A percentile compares a stretch with the other conserved stretches of the same genome.
These are phyloP conservation scores for Pugionium dolabratum DNA, from an alignment of 345 rosid species.

Conservation along the genomic window DNA sequence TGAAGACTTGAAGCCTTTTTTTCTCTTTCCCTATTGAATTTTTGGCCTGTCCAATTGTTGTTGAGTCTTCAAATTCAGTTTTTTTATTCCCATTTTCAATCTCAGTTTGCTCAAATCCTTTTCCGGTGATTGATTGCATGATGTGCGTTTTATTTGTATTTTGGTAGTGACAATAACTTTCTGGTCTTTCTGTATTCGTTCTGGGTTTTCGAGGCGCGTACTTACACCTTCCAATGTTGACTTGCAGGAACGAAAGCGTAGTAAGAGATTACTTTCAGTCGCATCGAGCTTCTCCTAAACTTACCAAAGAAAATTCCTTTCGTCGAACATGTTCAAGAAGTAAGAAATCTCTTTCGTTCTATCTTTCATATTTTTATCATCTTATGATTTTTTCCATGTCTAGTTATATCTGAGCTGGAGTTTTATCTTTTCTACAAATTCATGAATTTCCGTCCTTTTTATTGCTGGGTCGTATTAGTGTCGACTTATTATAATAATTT, in stretches of 20 bases:
- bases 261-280: too few relatives aligned
- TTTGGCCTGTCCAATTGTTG: not conserved
- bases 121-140: not conserved
- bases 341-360: not conserved
- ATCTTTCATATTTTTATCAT: too few relatives aligned
- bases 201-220: too few relatives aligned
- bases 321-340: conserved; percentile 41
- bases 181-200: not conserved
- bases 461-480: too few relatives aligned
- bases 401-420: too few relatives aligned
- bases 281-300: too few relatives aligned
- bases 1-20: not conserved
- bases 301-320: not conserved
- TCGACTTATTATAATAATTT: too few relatives aligned
- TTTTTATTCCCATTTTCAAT: not conserved
- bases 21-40: not conserved
- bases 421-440: too few relatives aligned
- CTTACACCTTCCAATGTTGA: conserved; percentile 6
- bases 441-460: too few relatives aligned
- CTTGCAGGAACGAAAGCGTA: conserved; percentile 3
- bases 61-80: not conserved
- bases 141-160: not conserved
- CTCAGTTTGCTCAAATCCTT: not conserved
- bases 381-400: too few relatives aligned
- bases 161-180: not conserved